These are phyloP conservation scores for Penicillium frequentans DNA, from an alignment of 2,329 filamentous ascomycete genomes.

Conservation along the genomic window DNA sequence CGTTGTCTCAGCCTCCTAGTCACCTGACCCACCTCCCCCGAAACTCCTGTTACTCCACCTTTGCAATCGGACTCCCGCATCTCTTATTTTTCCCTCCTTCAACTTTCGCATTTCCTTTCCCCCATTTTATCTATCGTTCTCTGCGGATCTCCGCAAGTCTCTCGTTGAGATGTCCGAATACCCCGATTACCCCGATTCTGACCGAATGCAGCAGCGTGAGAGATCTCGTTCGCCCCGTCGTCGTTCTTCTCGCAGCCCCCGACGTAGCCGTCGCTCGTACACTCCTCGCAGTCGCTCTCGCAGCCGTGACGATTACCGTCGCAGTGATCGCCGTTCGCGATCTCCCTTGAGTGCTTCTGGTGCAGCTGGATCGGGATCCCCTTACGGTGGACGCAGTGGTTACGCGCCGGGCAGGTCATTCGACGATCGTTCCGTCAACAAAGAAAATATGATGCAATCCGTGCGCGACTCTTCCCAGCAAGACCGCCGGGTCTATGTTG, in stretches of 20 bases:
- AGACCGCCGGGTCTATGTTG: slow-evolving; percentile 98
- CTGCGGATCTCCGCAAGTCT: background rate
- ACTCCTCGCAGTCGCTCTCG: slow-evolving; percentile 76
- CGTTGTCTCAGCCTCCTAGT: slow-evolving; percentile 13
- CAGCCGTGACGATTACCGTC: slow-evolving; percentile 76
- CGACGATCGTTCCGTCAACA: slow-evolving; percentile 79
- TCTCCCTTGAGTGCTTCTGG: slow-evolving; percentile 79
- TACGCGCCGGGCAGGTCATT: slow-evolving; percentile 69
- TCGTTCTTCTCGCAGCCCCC: slow-evolving; percentile 75
- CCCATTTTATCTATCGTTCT: background rate
- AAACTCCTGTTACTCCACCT: slow-evolving; percentile 10
- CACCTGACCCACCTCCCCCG: slow-evolving; percentile 20
- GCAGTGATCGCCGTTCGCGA: slow-evolving; percentile 73
- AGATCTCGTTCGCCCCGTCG: slow-evolving; percentile 65
- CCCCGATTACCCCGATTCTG: slow-evolving; percentile 32
- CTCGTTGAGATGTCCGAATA: slow-evolving; percentile 21
- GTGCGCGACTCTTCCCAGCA: slow-evolving; percentile 95
- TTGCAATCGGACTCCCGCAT: slow-evolving; percentile 1
- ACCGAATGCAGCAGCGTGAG: slow-evolving; percentile 70
- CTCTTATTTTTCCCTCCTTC: background rate
- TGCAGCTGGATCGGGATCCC: slow-evolving; percentile 67
- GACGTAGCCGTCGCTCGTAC: slow-evolving; percentile 73
- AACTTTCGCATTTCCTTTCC: background rate
- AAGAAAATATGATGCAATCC: slow-evolving; percentile 94
- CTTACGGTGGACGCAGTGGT: slow-evolving; percentile 60